Percentiles rank a stretch among this genome's conserved stretches.
Conservation (phyloP, 2,329 filamentous ascomycete species). For the Lasiodiplodia sp. region DNA sequence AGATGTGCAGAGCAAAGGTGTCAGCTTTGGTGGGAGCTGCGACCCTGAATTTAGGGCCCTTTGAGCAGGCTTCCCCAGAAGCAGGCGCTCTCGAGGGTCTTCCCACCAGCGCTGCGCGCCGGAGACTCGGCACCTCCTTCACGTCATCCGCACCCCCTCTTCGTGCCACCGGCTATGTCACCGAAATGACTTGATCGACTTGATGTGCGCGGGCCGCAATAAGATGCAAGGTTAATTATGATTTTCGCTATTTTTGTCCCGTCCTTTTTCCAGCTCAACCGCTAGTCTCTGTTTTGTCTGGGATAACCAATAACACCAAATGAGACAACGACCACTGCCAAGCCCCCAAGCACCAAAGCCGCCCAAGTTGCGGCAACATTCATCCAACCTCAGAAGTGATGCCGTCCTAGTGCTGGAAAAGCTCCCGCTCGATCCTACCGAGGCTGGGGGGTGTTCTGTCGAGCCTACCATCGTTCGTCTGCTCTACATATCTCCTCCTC, state of each 20-base stretch:
- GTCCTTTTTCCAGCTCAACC: neutral
- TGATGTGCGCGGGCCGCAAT: neutral
- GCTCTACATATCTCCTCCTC: constrained; percentile 32
- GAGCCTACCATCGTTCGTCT: constrained; percentile 36
- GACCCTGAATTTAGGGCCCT: constrained; percentile 5
- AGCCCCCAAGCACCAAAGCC: constrained; percentile 3
- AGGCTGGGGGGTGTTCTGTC: constrained; percentile 48
- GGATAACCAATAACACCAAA: neutral
- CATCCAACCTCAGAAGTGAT: neutral
- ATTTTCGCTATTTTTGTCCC: constrained; percentile 13
- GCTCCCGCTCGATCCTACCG: constrained; percentile 42
- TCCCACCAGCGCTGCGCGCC: neutral
- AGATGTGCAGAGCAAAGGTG: neutral
- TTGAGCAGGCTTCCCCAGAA: constrained; percentile 10
- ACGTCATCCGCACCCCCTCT: constrained; percentile 2
- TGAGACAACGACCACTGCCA: neutral
- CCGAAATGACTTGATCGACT: neutral
- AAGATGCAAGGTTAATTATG: neutral
- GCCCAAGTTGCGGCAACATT: constrained; percentile 15
- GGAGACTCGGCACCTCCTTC: constrained; percentile 12
- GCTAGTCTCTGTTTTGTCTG: neutral
- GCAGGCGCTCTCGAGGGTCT: constrained; percentile 5
- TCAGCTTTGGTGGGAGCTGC: neutral
- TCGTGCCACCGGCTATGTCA: neutral
- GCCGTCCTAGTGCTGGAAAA: constrained; percentile 26